Percentiles rank a stretch among this genome's conserved stretches.
Conservation (phyloP, 306 rosid species). For the Quercus mongolica region DNA sequence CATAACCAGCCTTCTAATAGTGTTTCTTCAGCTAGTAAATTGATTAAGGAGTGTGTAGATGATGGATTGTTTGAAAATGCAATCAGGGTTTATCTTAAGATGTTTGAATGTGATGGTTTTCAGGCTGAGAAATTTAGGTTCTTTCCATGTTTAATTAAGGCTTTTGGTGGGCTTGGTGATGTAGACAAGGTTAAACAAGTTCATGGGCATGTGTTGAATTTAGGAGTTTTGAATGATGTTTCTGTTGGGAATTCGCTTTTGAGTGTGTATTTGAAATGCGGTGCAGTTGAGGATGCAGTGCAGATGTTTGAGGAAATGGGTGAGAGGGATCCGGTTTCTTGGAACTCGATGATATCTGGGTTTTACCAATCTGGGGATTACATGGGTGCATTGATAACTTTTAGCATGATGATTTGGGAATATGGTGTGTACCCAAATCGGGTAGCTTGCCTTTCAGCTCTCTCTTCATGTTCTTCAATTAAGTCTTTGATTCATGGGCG, state of each 20-base stretch:
- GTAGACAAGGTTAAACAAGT: constrained; percentile 23
- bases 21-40: neutral
- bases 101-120: constrained; percentile 31
- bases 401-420: constrained; percentile 22
- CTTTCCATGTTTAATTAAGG: constrained; percentile 38
- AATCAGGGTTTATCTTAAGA: constrained; percentile 18
- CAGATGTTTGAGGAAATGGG: constrained; percentile 29
- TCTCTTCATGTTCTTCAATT: constrained; percentile 23
- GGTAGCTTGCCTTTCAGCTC: constrained; percentile 35
- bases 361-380: constrained; percentile 27
- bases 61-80: constrained; percentile 30
- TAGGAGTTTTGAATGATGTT: constrained; percentile 34
- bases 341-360: constrained; percentile 43
- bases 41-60: constrained; percentile 20
- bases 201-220: constrained; percentile 36
- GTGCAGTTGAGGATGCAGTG: constrained; percentile 11
- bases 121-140: constrained; percentile 28
- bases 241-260: constrained; percentile 35
- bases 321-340: constrained; percentile 27
- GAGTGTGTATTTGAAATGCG: constrained; percentile 32
- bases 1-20: neutral
- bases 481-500: constrained; percentile 23
- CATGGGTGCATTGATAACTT: constrained; percentile 14
- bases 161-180: constrained; percentile 34
- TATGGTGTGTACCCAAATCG: constrained; percentile 30